phyloP scores from a whole-genome alignment of 345 rosid species.

The Moricandia arvensis region DNA sequence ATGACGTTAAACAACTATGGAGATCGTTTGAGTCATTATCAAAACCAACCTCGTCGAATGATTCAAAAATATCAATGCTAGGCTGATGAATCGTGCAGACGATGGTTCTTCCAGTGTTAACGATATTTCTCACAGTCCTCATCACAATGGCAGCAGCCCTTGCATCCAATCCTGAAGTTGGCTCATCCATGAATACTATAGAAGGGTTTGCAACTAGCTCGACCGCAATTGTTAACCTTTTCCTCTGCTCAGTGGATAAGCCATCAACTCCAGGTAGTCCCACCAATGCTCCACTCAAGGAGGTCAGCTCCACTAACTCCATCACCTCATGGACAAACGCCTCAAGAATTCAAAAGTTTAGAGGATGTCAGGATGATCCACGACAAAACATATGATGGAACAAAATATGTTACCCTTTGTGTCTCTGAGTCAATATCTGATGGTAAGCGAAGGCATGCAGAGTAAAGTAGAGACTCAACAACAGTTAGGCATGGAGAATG shows the following conservation, averaged over 20 bases:
- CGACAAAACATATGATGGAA: not conserved
- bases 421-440: conserved; percentile 70
- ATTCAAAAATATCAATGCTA: conserved; percentile 94
- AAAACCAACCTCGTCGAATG: conserved; percentile 85
- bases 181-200: conserved; percentile 97
- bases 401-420: conserved; percentile 57
- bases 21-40: too few relatives aligned
- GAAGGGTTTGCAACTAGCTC: conserved; percentile 98
- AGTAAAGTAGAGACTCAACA: conserved; percentile 87
- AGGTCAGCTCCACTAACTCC: conserved; percentile 91
- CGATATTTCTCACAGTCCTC: conserved; percentile 97
- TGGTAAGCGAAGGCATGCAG: conserved; percentile 91
- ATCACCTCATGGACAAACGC: conserved; percentile 97
- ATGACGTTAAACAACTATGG: too few relatives aligned
- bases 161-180: conserved; percentile 97
- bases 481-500: conserved; percentile 95
- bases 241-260: conserved; percentile 91
- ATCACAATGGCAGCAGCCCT: conserved; percentile 98
- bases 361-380: conserved; percentile 31
- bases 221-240: conserved; percentile 89
- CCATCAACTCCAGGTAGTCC: conserved; percentile 97
- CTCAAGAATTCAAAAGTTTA: conserved; percentile 41
- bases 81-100: conserved; percentile 99
- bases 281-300: conserved; percentile 76
- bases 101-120: conserved; percentile 89